Evolutionary conservation across 345 rosid genomes (phyloP), one percentile per base, ranked within the genome.

Genomic region (Euphorbia pulcherrima): DNA sequence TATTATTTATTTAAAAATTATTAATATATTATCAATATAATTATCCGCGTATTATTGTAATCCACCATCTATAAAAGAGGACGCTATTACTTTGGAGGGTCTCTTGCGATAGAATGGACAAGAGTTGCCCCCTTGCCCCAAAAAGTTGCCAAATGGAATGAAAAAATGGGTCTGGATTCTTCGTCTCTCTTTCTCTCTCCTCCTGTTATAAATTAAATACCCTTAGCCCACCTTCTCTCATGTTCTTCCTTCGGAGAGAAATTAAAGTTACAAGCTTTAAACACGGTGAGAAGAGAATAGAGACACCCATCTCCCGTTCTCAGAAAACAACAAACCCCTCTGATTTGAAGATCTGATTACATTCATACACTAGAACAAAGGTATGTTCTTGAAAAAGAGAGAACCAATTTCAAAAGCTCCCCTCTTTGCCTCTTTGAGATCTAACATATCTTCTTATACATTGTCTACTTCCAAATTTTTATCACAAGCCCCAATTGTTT

Each of bases 141-240:
- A n/a, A n/a, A n/a, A n/a, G n/a, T 2, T 8, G 17, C 12, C 5
- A 0, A 26, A 55, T 24, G 24, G n/a, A 30, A 30, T 5, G n/a
- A 59, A 0, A n/a, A 30, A 30, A n/a, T n/a, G n/a, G n/a, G n/a
- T n/a, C n/a, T n/a, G n/a, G n/a, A n/a, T n/a, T n/a, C n/a, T n/a
- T n/a, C n/a, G n/a, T 67, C 75, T 23, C 23, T 51, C 52, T 21
- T 62, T 44, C 28, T 59, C 44, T 24, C 24, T 48, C 50, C n/a
- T 24, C 12, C 62, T 58, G 51, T 13, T 75, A 79, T 73, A 79
- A n/a, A n/a, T n/a, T n/a, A n/a, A 77, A 79, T 73, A 71, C 60
- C 21, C 63, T 46, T 33, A 69, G 61, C 73, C 79, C 53, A 7
- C 18, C 0, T 0, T 11, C 8, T 0, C 1, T 0, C 41, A 0